Base-by-base conservation (phyloP, 2,329 filamentous ascomycete genomes). In the Fonsecaea nubica region DNA sequence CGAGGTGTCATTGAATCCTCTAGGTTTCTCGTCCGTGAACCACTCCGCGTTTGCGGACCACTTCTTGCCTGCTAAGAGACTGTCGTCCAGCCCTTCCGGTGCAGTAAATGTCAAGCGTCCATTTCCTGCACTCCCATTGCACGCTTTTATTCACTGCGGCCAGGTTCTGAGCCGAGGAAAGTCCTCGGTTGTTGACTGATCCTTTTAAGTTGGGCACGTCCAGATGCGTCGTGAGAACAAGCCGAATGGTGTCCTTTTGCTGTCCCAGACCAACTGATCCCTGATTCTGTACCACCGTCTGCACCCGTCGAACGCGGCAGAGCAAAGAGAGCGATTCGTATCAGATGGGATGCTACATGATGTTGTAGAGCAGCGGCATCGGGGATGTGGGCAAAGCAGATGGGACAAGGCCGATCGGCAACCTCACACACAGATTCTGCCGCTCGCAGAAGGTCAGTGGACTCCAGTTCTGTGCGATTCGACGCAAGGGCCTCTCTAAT, bases 301-400 rank as follows among this genome's bases (percentile, higher is more conserved):
- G 48, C n/a, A 35, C 35, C 42, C n/a, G 42, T 62, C 12, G 65
- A 63, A 25, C 33, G 62, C 9, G 40, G 40, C 15, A 69, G 58
- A 33, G 67, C 64, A 62, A 66, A 69, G 18, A 63, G 33, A 32
- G 67, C 56, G 10, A 68, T 30, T 15, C 45, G 33, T 42, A 35
- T 42, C 35, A 69, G 50, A 53, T 69, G 67, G 32, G 30, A 10
- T 53, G 38, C 65, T 25, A 68, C 30, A 60, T 69, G 67, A 7
- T 30, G 25, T 30, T 63, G 53, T 15, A 63, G 48, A 18, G 4
- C 33, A 13, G 32, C 48, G 9, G 42, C 25, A 12, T 35, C 55
- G 1, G 56, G 25, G 33, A 30, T 18, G n/a, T 38, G 15, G 6
- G 13, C 15, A 13, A 62, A 25, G n/a, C 48, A 52, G 45, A 56